Evolutionary conservation across 1,284 basidiomycete genomes (phyloP).

Genomic region (Vanrija humicola): DNA sequence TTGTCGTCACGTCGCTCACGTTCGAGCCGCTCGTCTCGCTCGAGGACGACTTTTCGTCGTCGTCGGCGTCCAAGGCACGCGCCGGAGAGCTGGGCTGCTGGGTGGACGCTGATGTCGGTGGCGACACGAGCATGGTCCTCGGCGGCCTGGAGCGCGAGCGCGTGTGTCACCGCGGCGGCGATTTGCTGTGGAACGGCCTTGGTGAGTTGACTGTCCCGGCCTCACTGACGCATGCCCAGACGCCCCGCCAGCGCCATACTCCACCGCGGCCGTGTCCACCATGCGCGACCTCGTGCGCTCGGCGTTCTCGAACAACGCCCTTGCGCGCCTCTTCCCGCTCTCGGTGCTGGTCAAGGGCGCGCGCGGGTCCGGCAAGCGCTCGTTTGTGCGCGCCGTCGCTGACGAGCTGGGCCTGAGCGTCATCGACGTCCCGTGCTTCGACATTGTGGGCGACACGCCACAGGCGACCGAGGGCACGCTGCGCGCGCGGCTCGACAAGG

Average conservation of each 20-base stretch:
- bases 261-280: slow-evolving; percentile 12
- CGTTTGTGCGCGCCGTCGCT: slow-evolving; percentile 37
- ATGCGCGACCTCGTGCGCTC: slow-evolving; percentile 34
- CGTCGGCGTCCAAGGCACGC: slow-evolving; percentile 39
- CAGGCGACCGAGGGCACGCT: slow-evolving; percentile 74
- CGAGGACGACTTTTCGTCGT: slow-evolving; percentile 51
- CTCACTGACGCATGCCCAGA: neutral
- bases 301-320: slow-evolving; percentile 20
- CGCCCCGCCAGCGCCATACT: slow-evolving; percentile 25
- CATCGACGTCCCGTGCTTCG: slow-evolving; percentile 80
- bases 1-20: slow-evolving; percentile 73
- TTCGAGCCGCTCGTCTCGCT: slow-evolving; percentile 53
- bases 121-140: slow-evolving; percentile 51
- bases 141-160: slow-evolving; percentile 53
- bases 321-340: slow-evolving; percentile 25
- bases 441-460: slow-evolving; percentile 75
- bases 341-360: slow-evolving; percentile 54
- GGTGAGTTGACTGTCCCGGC: neutral
- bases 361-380: slow-evolving; percentile 53
- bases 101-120: slow-evolving; percentile 67
- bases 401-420: slow-evolving; percentile 58
- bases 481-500: slow-evolving; percentile 72
- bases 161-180: slow-evolving; percentile 21
- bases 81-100: slow-evolving; percentile 77
- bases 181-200: slow-evolving; percentile 29